Percentiles rank a stretch among this genome's conserved stretches.
phyloP scores from a whole-genome alignment of 164 flowering plant species.

The Magnolia kwangsiensis region DNA sequence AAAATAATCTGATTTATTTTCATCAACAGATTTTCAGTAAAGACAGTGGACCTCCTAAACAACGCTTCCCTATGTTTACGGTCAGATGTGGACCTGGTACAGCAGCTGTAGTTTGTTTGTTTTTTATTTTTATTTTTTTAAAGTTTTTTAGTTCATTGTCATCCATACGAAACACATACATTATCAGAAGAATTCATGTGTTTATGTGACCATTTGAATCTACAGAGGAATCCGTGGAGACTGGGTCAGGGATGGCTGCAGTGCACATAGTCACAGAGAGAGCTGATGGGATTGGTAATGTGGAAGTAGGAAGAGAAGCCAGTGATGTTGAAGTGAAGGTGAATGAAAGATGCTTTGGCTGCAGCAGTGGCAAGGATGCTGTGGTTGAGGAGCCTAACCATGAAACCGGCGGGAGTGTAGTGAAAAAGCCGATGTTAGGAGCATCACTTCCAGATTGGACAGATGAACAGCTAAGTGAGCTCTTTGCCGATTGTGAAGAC shows the following conservation, averaged over 20 bases:
- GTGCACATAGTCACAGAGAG: slow-evolving; percentile 9
- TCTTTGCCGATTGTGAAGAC: slow-evolving; percentile 39
- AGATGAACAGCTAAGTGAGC: slow-evolving; percentile 69
- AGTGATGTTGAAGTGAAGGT: slow-evolving; percentile 7
- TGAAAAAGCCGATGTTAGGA: slow-evolving; percentile 9
- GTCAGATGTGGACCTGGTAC: slow-evolving; percentile 18
- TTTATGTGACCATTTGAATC: background rate
- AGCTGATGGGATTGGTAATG: slow-evolving; percentile 20
- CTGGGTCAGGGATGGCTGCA: slow-evolving; percentile 6
- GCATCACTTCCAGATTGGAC: slow-evolving; percentile 60
- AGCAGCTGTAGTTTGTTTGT: slow-evolving; percentile 11
- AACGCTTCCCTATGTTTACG: slow-evolving; percentile 11
- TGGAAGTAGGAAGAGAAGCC: slow-evolving; percentile 1
- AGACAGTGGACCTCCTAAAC: slow-evolving; percentile 33
- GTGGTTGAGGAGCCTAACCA: slow-evolving; percentile 6
- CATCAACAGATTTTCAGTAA: slow-evolving; percentile 49
- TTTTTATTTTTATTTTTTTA: background rate
- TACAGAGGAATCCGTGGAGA: slow-evolving; percentile 18
- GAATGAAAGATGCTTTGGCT: slow-evolving; percentile 3
- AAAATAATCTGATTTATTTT: background rate
- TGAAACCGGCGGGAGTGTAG: slow-evolving; percentile 17
- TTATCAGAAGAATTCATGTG: background rate
- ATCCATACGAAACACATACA: background rate
- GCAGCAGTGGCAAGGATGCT: slow-evolving; percentile 13
- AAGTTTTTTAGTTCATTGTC: background rate